Evolutionary conservation across 345 rosid genomes (phyloP).

Genomic region (Brassica napus): Da-Ae NC_063439.1:3347501-3348000

Average conservation of each 20-base stretch:
- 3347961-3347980: constrained; percentile 87
- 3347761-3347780: constrained; percentile 87
- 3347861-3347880: constrained; percentile 93
- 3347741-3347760: constrained; percentile 87
- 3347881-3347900: constrained; percentile 87
- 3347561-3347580: constrained; percentile 99
- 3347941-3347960: constrained; percentile 85
- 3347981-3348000: constrained; percentile 82
- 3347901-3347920: constrained; percentile 84
- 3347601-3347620: constrained; percentile 93
- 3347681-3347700: constrained; percentile 99
- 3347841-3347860: constrained; percentile 64
- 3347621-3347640: constrained; percentile 86
- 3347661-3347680: constrained; percentile 94
- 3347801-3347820: constrained; percentile 78
- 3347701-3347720: constrained; percentile 89
- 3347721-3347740: constrained; percentile 67
- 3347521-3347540: constrained; percentile 98
- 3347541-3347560: constrained; percentile 93
- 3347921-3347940: constrained; percentile 99
- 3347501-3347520: constrained; percentile 97
- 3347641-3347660: constrained; percentile 96
- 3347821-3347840: constrained; percentile 66
- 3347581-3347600: constrained; percentile 98
- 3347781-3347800: constrained; percentile 71